These are phyloP conservation scores for Gaultheria prostrata DNA, from an alignment of 148 eudicot species.

Conservation along the genomic window DNA sequence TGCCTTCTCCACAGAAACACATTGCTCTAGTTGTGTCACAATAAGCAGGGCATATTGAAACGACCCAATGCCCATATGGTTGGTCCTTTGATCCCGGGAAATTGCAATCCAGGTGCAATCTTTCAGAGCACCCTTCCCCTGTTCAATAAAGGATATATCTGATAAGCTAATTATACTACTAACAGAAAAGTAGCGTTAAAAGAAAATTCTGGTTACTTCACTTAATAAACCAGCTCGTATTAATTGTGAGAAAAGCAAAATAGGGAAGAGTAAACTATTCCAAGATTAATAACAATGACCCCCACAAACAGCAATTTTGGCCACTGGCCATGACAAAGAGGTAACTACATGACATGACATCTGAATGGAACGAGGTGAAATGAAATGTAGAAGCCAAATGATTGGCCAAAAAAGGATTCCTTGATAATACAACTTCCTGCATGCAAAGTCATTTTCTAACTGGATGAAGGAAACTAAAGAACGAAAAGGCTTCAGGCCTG, in stretches of 20 bases:
- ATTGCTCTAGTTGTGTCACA: slow-evolving; percentile 90
- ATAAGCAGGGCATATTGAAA: slow-evolving; percentile 74
- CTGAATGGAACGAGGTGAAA: neutral
- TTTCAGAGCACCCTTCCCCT: slow-evolving; percentile 78
- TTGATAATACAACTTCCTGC: neutral
- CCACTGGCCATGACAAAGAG: neutral
- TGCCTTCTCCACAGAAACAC: slow-evolving; percentile 96
- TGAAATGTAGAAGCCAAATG: neutral
- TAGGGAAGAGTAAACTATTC: neutral
- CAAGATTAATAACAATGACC: neutral
- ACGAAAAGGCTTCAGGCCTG: neutral
- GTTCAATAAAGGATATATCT: slow-evolving; percentile 19
- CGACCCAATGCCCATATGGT: slow-evolving; percentile 83
- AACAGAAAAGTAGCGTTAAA: neutral
- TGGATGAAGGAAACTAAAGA: neutral
- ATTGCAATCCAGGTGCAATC: slow-evolving; percentile 59
- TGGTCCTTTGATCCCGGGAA: slow-evolving; percentile 53
- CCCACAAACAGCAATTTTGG: neutral
- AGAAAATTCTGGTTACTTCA: neutral
- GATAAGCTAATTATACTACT: neutral
- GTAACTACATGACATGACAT: neutral
- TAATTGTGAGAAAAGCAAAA: neutral
- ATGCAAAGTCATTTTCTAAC: neutral
- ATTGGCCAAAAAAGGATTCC: neutral
- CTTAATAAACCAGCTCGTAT: neutral